Evolutionary conservation across 148 eudicot species (phyloP).

Genomic region (Mesembryanthemum crystallinum): DNA sequence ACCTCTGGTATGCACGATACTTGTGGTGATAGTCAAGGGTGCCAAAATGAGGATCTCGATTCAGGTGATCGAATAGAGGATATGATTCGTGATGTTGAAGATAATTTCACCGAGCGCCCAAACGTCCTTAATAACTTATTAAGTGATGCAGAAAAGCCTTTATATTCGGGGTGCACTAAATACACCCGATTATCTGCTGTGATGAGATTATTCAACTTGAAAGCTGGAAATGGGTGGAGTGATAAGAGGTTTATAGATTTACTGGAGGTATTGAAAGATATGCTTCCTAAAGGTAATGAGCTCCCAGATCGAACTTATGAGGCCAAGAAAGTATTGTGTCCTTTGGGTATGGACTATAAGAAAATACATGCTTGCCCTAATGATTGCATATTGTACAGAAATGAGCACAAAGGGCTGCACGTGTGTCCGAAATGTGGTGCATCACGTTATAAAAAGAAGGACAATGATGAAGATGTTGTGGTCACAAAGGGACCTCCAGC

Average conservation of each 20-base stretch:
- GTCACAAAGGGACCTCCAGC: neutral
- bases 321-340: conserved; percentile 7
- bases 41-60: neutral
- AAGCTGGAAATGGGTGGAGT: neutral
- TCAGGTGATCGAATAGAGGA: neutral
- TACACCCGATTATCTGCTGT: neutral
- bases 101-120: no score
- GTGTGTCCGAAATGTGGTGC: neutral
- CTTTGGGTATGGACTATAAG: neutral
- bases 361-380: no score
- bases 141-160: neutral
- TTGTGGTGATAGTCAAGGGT: neutral
- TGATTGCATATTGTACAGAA: neutral
- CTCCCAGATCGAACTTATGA: neutral
- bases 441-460: neutral
- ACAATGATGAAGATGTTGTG: neutral
- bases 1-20: neutral
- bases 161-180: neutral
- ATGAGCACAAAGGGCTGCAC: neutral
- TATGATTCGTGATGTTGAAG: neutral
- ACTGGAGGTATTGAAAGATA: neutral
- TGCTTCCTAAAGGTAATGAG: neutral
- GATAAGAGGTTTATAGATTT: neutral
- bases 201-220: conserved; percentile 9
- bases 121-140: neutral